Percentiles rank a stretch among this genome's conserved stretches.
phyloP scores from a whole-genome alignment of 176 grass and related monocot genomes.

The Oryza meyeriana region DNA sequence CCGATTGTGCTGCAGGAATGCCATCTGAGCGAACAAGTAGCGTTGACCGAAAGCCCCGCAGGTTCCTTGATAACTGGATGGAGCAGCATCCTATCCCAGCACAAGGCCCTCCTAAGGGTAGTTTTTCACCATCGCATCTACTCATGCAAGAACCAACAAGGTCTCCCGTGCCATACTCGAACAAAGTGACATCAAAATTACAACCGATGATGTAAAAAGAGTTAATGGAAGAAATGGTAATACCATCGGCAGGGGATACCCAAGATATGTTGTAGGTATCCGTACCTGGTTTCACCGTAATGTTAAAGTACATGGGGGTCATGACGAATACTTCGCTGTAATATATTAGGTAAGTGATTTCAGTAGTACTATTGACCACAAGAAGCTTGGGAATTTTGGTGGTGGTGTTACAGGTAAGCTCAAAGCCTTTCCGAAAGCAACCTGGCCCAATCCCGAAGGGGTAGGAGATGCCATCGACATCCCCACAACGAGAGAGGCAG shows the following conservation, averaged over 20 bases:
- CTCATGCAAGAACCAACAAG: neutral
- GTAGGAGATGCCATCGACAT: neutral
- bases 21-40: neutral
- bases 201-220: neutral
- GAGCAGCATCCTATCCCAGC: constrained; percentile 9
- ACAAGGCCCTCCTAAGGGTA: neutral
- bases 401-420: neutral
- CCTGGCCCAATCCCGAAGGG: neutral
- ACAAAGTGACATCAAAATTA: neutral
- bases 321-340: too few relatives aligned
- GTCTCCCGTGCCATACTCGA: neutral
- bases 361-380: neutral
- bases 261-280: neutral
- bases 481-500: neutral
- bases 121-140: neutral
- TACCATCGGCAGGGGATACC: neutral
- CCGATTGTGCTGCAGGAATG: neutral
- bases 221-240: rapidly evolving
- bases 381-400: neutral
- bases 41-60: neutral
- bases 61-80: neutral
- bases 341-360: too few relatives aligned
- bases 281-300: neutral
- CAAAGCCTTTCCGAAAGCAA: neutral
- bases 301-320: neutral